These are phyloP conservation scores for Sugiyamaella chiloensis DNA, from an alignment of 805 yeast species.

Conservation along the genomic window DNA sequence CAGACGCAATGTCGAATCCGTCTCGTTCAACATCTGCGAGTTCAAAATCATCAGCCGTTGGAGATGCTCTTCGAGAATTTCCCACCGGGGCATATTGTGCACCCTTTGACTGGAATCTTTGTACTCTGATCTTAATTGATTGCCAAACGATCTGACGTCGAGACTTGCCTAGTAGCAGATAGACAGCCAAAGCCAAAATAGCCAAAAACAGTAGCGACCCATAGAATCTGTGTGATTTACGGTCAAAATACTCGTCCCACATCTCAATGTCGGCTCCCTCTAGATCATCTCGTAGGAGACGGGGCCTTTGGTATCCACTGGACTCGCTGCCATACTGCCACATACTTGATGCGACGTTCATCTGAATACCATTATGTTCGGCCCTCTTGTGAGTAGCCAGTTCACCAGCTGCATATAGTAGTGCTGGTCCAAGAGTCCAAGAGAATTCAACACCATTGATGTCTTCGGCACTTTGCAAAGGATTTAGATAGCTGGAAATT, in stretches of 20 bases:
- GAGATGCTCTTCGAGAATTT: not conserved
- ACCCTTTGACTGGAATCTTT: constrained; percentile 5
- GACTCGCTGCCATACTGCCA: constrained; percentile 23
- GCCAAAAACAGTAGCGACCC: constrained; percentile 38
- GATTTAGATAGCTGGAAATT: constrained; percentile 36
- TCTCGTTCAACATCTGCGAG: constrained; percentile 23
- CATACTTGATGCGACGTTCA: constrained; percentile 15
- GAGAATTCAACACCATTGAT: constrained; percentile 84
- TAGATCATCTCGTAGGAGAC: constrained; percentile 17
- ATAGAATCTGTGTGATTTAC: constrained; percentile 33
- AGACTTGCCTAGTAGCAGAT: constrained; percentile 37
- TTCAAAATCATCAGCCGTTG: constrained; percentile 24
- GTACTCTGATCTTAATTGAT: constrained; percentile 19
- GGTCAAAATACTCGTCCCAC: constrained; percentile 22
- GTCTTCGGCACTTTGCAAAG: constrained; percentile 78
- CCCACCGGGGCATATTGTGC: constrained; percentile 12
- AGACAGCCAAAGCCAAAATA: constrained; percentile 32
- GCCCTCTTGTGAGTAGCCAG: constrained; percentile 13
- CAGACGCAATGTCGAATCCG: constrained; percentile 20
- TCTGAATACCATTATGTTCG: constrained; percentile 20
- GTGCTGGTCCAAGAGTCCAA: constrained; percentile 91
- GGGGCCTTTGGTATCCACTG: constrained; percentile 13
- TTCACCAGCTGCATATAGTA: constrained; percentile 76
- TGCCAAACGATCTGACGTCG: constrained; percentile 23
- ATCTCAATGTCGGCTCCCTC: constrained; percentile 26